These are phyloP conservation scores for Fusarium coicis DNA, from an alignment of 2,329 filamentous ascomycete genomes.

Conservation along the genomic window DNA sequence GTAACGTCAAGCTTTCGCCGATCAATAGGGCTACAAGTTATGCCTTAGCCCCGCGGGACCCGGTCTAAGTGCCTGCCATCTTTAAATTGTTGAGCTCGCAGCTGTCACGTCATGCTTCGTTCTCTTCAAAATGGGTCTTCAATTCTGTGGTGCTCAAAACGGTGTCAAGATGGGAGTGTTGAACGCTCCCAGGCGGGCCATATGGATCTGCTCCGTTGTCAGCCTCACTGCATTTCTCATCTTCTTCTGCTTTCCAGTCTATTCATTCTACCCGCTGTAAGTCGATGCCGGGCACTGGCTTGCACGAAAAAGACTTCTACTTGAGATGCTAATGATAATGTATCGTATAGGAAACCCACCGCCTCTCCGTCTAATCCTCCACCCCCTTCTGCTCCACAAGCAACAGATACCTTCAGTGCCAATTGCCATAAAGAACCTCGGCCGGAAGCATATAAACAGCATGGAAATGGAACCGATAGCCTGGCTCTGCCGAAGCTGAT, in stretches of 20 bases:
- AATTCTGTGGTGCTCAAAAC: not conserved
- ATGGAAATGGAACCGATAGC: not conserved
- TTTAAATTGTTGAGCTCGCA: not conserved
- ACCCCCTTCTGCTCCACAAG: not conserved
- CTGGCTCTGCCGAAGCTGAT: not conserved
- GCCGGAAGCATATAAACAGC: not conserved
- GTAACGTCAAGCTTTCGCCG: not conserved
- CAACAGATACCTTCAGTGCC: not conserved
- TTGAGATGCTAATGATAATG: not conserved
- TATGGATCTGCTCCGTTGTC: not conserved
- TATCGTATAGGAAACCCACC: not conserved
- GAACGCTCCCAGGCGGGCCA: not conserved
- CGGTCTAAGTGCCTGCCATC: not conserved
- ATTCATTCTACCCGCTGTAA: not conserved
- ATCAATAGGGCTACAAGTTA: not conserved
- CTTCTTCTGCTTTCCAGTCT: not conserved
- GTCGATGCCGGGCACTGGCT: rapidly evolving
- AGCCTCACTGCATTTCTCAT: not conserved
- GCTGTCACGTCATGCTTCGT: not conserved
- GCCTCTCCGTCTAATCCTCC: not conserved
- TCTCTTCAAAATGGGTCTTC: not conserved
- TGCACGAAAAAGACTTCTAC: rapidly evolving
- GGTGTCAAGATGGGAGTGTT: not conserved
- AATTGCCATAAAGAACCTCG: conserved; percentile 1
- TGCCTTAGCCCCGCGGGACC: not conserved